Conservation (phyloP, 2,329 filamentous ascomycete genomes). For the Ustulina deusta region DNA sequence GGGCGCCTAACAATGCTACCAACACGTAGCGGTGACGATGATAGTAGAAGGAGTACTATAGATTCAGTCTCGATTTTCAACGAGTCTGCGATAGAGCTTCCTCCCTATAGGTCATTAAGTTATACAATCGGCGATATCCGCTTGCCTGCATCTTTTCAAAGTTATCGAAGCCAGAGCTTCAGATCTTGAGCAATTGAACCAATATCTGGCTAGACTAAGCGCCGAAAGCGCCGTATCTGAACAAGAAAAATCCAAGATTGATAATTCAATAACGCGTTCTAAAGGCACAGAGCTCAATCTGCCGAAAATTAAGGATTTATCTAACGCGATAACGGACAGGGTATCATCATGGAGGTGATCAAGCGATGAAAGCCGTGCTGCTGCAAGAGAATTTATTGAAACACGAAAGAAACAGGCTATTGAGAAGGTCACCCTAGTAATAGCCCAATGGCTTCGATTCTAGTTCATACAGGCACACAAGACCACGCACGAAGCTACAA, state of each 20-base stretch:
- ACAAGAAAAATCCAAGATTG: no score
- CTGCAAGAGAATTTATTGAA: not conserved
- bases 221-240: no score
- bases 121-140: not conserved
- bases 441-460: constrained; percentile 14
- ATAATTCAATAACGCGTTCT: not conserved
- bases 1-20: not conserved
- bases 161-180: not conserved
- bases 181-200: not conserved
- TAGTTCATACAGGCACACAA: constrained; percentile 3
- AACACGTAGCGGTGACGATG: not conserved
- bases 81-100: not conserved
- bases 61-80: not conserved
- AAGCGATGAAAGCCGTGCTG: constrained; percentile 9
- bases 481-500: not conserved
- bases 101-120: not conserved
- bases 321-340: not conserved
- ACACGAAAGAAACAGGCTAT: constrained; percentile 10
- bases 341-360: constrained; percentile 8
- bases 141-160: not conserved
- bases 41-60: not conserved
- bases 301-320: not conserved
- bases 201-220: not conserved
- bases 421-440: not conserved
- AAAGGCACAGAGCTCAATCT: no score